phyloP scores from a whole-genome alignment of 805 yeast species.

The Ogataea neopini region DNA sequence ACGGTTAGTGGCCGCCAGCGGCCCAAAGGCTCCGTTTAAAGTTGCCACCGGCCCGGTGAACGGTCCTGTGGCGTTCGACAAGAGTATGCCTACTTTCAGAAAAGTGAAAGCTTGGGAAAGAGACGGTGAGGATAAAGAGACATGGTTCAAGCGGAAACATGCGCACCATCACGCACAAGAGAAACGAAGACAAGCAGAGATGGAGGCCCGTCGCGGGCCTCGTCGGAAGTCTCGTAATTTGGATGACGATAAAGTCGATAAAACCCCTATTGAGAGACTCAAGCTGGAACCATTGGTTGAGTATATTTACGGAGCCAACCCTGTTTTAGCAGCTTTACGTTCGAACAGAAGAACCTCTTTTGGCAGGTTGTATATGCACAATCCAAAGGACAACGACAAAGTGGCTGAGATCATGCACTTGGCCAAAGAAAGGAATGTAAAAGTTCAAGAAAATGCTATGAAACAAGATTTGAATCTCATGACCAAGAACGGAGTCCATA shows the following conservation, averaged over 20 bases:
- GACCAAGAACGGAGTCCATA: constrained; percentile 73
- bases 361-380: constrained; percentile 52
- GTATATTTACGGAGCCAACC: constrained; percentile 72
- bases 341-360: constrained; percentile 55
- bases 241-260: constrained; percentile 6
- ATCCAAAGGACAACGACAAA: constrained; percentile 32
- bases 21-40: constrained; percentile 34
- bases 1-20: constrained; percentile 2
- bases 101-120: constrained; percentile 65
- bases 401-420: constrained; percentile 44
- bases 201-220: constrained; percentile 14
- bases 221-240: constrained; percentile 19
- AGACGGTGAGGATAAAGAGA: constrained; percentile 59
- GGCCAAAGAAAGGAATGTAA: constrained; percentile 46
- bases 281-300: constrained; percentile 54
- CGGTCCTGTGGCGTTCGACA: constrained; percentile 37
- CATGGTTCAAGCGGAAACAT: constrained; percentile 60
- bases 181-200: constrained; percentile 29
- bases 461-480: constrained; percentile 59
- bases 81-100: constrained; percentile 42
- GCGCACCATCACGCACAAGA: constrained; percentile 66
- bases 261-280: constrained; percentile 17
- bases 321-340: constrained; percentile 69
- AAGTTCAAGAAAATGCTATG: constrained; percentile 31
- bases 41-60: constrained; percentile 4